Conservation (phyloP, 495 filamentous ascomycete genomes). For the Talaromyces proteolyticus region DNA sequence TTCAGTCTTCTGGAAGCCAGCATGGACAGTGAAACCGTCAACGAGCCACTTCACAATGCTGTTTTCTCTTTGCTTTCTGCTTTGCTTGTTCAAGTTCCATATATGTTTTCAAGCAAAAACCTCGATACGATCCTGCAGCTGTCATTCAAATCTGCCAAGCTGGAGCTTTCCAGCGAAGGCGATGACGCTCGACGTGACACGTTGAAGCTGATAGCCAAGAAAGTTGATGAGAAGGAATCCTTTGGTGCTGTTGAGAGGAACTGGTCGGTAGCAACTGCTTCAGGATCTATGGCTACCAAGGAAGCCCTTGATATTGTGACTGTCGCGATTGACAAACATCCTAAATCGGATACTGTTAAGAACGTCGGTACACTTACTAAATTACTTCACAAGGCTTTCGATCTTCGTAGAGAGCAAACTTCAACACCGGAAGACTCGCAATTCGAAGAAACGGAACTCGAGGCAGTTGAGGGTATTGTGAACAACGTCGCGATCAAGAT, state of each 20-base stretch:
- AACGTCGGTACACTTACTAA: slow-evolving; percentile 58
- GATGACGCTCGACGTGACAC: slow-evolving; percentile 62
- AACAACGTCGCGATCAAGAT: slow-evolving; percentile 73
- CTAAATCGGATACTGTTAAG: slow-evolving; percentile 68
- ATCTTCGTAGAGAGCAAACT: slow-evolving; percentile 56
- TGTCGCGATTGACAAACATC: slow-evolving; percentile 64
- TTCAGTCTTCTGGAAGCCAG: slow-evolving; percentile 62
- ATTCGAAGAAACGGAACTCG: slow-evolving; percentile 45
- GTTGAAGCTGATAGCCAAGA: slow-evolving; percentile 62
- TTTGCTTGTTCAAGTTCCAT: slow-evolving; percentile 75
- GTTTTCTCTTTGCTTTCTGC: slow-evolving; percentile 71
- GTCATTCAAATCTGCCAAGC: slow-evolving; percentile 62
- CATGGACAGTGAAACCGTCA: slow-evolving; percentile 43
- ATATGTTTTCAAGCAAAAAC: slow-evolving; percentile 71
- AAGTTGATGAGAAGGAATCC: slow-evolving; percentile 61
- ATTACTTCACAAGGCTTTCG: slow-evolving; percentile 66
- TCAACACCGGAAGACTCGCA: slow-evolving; percentile 25
- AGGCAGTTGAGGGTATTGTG: slow-evolving; percentile 57
- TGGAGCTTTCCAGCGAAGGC: slow-evolving; percentile 44
- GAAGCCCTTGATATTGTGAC: slow-evolving; percentile 63
- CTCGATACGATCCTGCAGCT: slow-evolving; percentile 62
- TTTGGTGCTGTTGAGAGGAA: slow-evolving; percentile 66
- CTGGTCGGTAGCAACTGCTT: slow-evolving; percentile 54
- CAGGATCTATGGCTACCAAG: slow-evolving; percentile 54
- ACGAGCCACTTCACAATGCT: slow-evolving; percentile 69